Percentiles rank a stretch among this genome's conserved stretches.
Evolutionary conservation across 768 basidiomycete species (phyloP).

Genomic region (Nevesoporus exiguus): DNA sequence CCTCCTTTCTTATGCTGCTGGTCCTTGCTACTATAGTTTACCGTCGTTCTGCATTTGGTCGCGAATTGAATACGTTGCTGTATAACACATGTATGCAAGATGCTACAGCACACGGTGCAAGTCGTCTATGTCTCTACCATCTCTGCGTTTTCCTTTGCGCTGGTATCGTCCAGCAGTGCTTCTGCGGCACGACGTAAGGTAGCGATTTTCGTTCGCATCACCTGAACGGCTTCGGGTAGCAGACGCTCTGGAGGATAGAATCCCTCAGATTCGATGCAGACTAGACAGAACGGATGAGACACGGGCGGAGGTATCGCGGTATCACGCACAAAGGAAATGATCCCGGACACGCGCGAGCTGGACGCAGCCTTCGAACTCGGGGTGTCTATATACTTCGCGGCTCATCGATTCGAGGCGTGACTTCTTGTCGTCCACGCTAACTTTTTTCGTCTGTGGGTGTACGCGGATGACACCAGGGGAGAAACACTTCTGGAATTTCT

Average conservation of each 20-base stretch:
- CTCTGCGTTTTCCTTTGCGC: conserved; percentile 46
- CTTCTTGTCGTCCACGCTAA: conserved; percentile 58
- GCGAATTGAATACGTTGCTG: neutral
- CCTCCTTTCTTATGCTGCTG: neutral
- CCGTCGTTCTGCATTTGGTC: neutral
- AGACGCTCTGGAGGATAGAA: conserved; percentile 83
- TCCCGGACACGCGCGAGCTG: conserved; percentile 84
- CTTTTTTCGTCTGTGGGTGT: conserved; percentile 51
- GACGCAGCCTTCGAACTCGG: conserved; percentile 83
- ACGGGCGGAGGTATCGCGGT: neutral
- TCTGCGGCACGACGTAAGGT: conserved; percentile 57
- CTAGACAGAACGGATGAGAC: conserved; percentile 37
- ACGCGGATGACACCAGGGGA: conserved; percentile 75
- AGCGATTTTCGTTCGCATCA: conserved; percentile 79
- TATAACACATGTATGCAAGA: conserved; percentile 5
- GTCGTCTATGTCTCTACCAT: conserved; percentile 44
- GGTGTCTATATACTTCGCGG: conserved; percentile 87
- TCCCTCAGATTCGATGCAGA: conserved; percentile 88
- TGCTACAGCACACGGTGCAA: neutral
- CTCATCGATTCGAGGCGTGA: conserved; percentile 87
- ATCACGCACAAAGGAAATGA: conserved; percentile 82
- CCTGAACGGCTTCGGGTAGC: conserved; percentile 71
- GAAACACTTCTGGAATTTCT: conserved; percentile 87
- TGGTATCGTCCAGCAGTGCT: conserved; percentile 45
- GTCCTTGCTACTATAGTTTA: too few species aligned